Evolutionary conservation across 441 rosid species (phyloP).

Genomic region (Jatropha multifida): DNA sequence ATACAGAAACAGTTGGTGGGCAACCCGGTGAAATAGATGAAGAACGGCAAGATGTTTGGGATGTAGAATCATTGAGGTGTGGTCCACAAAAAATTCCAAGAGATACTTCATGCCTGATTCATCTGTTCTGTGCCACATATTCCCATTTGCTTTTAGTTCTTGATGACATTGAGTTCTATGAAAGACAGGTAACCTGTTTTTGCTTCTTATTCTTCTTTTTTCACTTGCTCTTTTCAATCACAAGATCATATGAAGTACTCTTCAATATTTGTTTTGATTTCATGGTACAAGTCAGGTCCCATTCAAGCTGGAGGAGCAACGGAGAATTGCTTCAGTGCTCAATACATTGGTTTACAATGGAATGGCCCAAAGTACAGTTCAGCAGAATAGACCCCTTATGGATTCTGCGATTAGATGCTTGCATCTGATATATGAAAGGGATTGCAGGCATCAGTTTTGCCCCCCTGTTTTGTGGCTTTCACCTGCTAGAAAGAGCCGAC

Average conservation of each 20-base stretch:
- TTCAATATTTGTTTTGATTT: conserved; percentile 34
- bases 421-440: conserved; percentile 96
- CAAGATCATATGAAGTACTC: conserved; percentile 18
- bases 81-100: conserved; percentile 78
- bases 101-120: conserved; percentile 76
- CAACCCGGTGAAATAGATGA: conserved; percentile 42
- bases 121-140: conserved; percentile 88
- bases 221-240: conserved; percentile 11
- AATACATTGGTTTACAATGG: conserved; percentile 92
- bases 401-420: conserved; percentile 89
- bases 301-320: conserved; percentile 81
- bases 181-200: conserved; percentile 72
- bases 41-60: conserved; percentile 61
- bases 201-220: not conserved
- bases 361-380: conserved; percentile 46
- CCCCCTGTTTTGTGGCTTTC: conserved; percentile 94
- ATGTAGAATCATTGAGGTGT: conserved; percentile 62
- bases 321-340: conserved; percentile 74
- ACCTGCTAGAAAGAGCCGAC: conserved; percentile 79
- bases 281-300: conserved; percentile 64
- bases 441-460: conserved; percentile 91
- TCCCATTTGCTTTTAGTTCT: conserved; percentile 94
- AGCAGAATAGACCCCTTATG: conserved; percentile 65
- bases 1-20: conserved; percentile 35
- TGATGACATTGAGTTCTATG: conserved; percentile 98